These are phyloP conservation scores for Leucosporidium yakuticum DNA, from an alignment of 768 basidiomycete species.

Conservation along the genomic window DNA sequence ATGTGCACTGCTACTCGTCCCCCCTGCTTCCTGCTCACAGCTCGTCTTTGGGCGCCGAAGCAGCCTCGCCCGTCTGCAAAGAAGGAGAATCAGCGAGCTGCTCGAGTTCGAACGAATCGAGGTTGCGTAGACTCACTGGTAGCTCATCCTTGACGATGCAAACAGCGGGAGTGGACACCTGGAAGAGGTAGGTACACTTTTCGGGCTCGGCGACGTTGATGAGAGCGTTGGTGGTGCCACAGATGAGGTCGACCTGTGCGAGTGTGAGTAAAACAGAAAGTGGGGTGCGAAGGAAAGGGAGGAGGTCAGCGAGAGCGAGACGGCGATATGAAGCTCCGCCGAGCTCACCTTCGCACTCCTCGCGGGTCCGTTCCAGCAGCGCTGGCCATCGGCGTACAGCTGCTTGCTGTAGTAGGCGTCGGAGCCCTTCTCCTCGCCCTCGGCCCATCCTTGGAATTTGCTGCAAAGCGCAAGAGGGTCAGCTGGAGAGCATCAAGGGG, in stretches of 20 bases:
- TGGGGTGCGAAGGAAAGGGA: constrained; percentile 9
- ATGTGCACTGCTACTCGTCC: no score
- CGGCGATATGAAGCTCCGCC: not conserved
- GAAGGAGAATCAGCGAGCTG: not conserved
- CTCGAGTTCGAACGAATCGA: no score
- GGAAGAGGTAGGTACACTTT: constrained; percentile 58
- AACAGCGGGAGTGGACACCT: constrained; percentile 34
- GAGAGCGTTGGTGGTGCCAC: constrained; percentile 78
- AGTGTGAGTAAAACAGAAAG: not conserved
- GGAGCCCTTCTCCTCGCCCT: constrained; percentile 50
- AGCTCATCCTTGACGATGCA: constrained; percentile 31
- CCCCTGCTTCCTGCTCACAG: no score
- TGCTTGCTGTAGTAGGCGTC: constrained; percentile 72
- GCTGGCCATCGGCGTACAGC: constrained; percentile 71
- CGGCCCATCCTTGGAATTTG: not conserved
- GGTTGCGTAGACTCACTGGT: not conserved
- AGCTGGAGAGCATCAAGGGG: not conserved
- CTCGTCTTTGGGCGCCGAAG: no score
- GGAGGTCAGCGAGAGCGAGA: constrained; percentile 1
- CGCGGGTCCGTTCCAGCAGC: constrained; percentile 71
- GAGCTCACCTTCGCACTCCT: constrained; percentile 66
- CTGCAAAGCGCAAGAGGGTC: no score
- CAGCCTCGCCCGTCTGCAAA: not conserved
- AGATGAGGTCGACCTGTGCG: constrained; percentile 66
- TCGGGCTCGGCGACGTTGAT: constrained; percentile 77